phyloP scores from a whole-genome alignment of 1,284 basidiomycete genomes.

The Sporisorium sorghi region DNA sequence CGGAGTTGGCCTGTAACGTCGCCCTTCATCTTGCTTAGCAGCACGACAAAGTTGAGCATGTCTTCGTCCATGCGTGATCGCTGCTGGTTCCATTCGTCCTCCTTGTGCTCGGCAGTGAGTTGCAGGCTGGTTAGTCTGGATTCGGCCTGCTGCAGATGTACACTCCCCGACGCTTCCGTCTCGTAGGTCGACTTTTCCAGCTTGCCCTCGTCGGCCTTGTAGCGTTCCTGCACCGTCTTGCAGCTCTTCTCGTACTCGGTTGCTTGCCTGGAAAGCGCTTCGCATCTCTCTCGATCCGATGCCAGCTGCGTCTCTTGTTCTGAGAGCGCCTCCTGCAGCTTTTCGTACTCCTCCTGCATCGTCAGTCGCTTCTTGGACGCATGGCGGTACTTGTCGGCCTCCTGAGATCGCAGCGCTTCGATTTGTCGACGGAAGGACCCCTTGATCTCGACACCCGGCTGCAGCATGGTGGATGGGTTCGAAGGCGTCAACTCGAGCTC shows the following conservation, averaged over 20 bases:
- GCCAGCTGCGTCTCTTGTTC: conserved; percentile 42
- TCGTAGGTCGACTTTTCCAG: conserved; percentile 51
- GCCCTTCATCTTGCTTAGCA: conserved; percentile 55
- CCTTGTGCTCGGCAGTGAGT: conserved; percentile 50
- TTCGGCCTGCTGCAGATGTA: conserved; percentile 50
- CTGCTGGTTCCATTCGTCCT: conserved; percentile 49
- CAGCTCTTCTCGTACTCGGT: conserved; percentile 53
- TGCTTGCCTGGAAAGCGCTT: conserved; percentile 34
- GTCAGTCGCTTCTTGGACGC: conserved; percentile 53
- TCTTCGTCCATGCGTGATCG: conserved; percentile 53
- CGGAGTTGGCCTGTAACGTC: conserved; percentile 47
- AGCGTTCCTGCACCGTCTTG: conserved; percentile 51
- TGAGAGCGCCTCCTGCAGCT: conserved; percentile 45
- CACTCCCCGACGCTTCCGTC: conserved; percentile 45
- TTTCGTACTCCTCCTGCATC: conserved; percentile 57
- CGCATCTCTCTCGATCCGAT: conserved; percentile 42
- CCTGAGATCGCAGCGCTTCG: conserved; percentile 44
- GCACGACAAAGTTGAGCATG: conserved; percentile 54
- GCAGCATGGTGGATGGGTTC: conserved; percentile 56
- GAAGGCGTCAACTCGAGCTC: conserved; percentile 55
- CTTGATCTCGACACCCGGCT: conserved; percentile 56
- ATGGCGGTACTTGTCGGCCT: conserved; percentile 47
- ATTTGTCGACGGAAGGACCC: conserved; percentile 50
- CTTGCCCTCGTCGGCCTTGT: conserved; percentile 52
- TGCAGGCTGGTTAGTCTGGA: conserved; percentile 46